These are phyloP conservation scores for Cochlearia excelsa DNA, from an alignment of 345 rosid genomes.

Conservation along the genomic window DNA sequence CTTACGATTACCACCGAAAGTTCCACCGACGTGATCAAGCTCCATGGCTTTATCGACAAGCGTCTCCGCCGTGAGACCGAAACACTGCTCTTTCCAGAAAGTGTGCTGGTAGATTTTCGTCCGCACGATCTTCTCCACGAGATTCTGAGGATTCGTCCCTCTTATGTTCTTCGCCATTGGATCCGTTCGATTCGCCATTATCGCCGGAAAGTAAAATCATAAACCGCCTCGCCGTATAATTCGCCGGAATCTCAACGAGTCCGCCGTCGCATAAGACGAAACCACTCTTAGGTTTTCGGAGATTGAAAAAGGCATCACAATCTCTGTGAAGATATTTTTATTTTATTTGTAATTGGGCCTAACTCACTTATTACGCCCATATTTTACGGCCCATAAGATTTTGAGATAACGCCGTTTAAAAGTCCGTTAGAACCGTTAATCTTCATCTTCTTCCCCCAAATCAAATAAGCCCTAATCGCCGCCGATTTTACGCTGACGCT, in stretches of 20 bases:
- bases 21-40: constrained; percentile 84
- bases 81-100: constrained; percentile 93
- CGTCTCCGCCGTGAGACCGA: constrained; percentile 86
- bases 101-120: constrained; percentile 80
- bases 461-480: too few relatives aligned
- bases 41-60: constrained; percentile 92
- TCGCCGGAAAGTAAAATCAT: too few relatives aligned
- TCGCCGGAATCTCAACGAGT: too few relatives aligned
- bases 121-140: constrained; percentile 75
- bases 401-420: neutral
- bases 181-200: constrained; percentile 84
- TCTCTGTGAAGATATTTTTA: too few relatives aligned
- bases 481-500: neutral
- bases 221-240: too few relatives aligned
- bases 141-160: constrained; percentile 37
- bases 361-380: too few relatives aligned
- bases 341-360: too few relatives aligned
- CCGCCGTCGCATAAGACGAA: too few relatives aligned
- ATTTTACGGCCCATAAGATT: too few relatives aligned
- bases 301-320: too few relatives aligned
- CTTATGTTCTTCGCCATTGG: constrained; percentile 78
- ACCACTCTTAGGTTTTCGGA: too few relatives aligned
- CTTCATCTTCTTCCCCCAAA: too few relatives aligned
- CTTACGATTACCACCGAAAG: constrained; percentile 76
- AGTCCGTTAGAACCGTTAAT: constrained; percentile 26